Base-by-base conservation (phyloP, 306 rosid genomes). In the Cucumis cinereus region DNA sequence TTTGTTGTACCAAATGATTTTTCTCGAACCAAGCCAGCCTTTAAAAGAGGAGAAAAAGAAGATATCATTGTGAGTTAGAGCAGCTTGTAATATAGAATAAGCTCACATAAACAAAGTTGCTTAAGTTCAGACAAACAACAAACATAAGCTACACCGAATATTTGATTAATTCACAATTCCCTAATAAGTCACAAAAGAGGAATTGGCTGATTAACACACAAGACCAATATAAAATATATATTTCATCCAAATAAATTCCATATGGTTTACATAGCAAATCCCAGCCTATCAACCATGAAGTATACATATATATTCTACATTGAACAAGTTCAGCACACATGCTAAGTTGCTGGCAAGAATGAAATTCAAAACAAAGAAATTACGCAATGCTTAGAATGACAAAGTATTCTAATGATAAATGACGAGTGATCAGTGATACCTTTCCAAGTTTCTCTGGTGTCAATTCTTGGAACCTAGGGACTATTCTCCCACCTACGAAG, bases 21-120 rank as follows among this genome's bases (percentile, higher is more conserved):
- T 79, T 95, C 99, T 23, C 97, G 91, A 77, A 95, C 99, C 80
- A 95, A 58, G 30, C 99, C 99, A 83, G 99, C 97, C 99, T 95
- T 52, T 36, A 5, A 66, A 61, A 23, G 3, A 50, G 17, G 26
- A 72, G 26, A 47, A 50, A 17, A 33, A 26, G 33, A 2, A 12
- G 68, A 71, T 75, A 74, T 35, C 54, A 57, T n/a, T 26, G 56
- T 12, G 38, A 61, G 69, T 67, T 49, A 78, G 58, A 49, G 15
- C 17, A 62, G 66, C 11, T 57, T 7, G 72, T 6, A 6, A 16
- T 40, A 23, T 0, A 40, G 8, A 28, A 30, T 50, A 17, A 47
- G 40, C 22, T 24, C 75, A 69, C 7, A 45, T 11, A 43, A 79
- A n/a, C 16, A 30, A 57, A 41, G 23, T 19, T 7, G 30, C 52